Base-by-base conservation (phyloP, 768 basidiomycete species). In the Pleurotus platypus region DNA sequence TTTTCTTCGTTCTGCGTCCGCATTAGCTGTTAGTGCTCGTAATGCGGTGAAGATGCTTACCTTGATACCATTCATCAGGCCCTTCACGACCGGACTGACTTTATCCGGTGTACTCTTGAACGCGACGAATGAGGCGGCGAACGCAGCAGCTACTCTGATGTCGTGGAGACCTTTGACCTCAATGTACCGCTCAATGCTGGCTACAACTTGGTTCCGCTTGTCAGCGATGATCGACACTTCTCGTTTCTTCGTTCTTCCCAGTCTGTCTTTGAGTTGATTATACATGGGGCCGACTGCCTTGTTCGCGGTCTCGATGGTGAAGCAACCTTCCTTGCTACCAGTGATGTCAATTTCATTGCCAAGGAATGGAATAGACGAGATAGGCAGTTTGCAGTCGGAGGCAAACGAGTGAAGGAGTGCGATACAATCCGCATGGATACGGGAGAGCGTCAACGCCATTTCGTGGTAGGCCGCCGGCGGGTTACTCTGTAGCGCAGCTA, bases 31-130 rank as follows among this genome's bases (percentile, higher is more conserved):
- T 12, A 18, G 30, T 5, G 30, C 7, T 49, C 2, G 16, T 24
- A 12, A 55, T 35, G 38, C 43, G 15, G n/a, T 35, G 55, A 48
- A 46, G 16, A 5, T 40, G 6, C 81, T 43, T 53, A 92, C 95
- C 84, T 97, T 98, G 76, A 98, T 88, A 20, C 94, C 92, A 57
- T 94, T 96, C 90, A 98, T 98, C 56, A 98, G 87, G 20, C 92
- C 93, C 69, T 95, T 94, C 45, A 99, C 94, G 48, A 99, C 86
- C 0, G 97, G 95, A 63, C 92, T 96, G 60, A 98, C 87, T 73
- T 97, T 98, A 59, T 93, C 85, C 0, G 97, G 96, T 9, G 92
- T 85, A 35, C 84, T 84, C 66, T 83, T 80, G 61, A 98, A 85
- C 6, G 94, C 89, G 11, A 99, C 88, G 61, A 94, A 89, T 0